Evolutionary conservation across 2,329 filamentous ascomycete species (phyloP).

Genomic region (Beauveria sp.): DNA sequence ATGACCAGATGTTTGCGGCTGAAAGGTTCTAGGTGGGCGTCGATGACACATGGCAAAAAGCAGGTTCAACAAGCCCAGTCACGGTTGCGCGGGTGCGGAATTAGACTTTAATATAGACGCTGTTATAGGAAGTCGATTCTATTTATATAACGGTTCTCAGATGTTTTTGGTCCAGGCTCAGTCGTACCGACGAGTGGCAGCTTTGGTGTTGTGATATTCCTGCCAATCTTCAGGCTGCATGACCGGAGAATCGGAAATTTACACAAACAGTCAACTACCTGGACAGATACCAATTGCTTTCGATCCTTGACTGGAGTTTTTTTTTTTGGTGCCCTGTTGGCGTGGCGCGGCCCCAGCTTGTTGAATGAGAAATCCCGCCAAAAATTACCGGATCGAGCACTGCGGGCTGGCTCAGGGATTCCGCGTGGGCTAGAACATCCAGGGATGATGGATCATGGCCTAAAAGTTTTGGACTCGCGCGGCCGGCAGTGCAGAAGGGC

Average conservation of each 20-base stretch:
- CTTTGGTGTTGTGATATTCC: background rate
- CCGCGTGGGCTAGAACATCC: background rate
- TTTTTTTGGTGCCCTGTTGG: background rate
- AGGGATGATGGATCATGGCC: background rate
- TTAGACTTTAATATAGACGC: no score
- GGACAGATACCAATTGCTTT: background rate
- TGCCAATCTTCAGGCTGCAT: background rate
- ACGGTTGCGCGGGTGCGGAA: no score
- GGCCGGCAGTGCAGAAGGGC: conserved; percentile 1
- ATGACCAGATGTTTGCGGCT: no score
- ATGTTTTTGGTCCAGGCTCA: no score
- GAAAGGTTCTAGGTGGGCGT: no score
- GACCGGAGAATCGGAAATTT: conserved; percentile 9
- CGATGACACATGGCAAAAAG: no score
- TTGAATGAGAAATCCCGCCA: background rate
- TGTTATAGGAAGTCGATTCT: no score
- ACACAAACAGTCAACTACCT: background rate
- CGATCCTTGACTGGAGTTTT: background rate
- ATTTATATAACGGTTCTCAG: no score
- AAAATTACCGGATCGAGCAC: conserved; percentile 10
- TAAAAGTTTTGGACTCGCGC: background rate
- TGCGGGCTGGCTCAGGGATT: background rate
- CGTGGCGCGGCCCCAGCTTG: background rate
- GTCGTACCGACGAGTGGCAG: no score
- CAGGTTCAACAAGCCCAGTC: no score